Percentiles rank a stretch among this genome's conserved stretches.
These are phyloP conservation scores for Ehretia macrophylla DNA, from an alignment of 257 asterid genomes.

Conservation along the genomic window DNA sequence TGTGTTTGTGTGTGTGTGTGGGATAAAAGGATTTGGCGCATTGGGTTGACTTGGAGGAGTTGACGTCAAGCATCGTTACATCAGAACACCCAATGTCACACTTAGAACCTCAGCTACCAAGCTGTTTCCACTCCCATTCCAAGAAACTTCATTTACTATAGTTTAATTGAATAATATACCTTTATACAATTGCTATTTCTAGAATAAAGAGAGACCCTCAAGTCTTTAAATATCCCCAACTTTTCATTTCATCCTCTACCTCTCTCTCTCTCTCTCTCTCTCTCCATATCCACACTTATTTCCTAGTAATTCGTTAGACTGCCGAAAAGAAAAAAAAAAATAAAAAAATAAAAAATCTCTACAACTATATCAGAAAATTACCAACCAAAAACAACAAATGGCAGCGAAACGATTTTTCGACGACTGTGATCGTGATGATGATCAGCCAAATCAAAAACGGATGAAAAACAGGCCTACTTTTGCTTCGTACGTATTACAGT, in stretches of 20 bases:
- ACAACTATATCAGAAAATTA: no score
- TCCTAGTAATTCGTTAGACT: no score
- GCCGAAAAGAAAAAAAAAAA: no score
- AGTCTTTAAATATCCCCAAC: conserved; percentile 7
- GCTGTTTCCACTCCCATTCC: conserved; percentile 45
- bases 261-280: background rate
- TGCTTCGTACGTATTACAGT: conserved; percentile 70
- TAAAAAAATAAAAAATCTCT: no score
- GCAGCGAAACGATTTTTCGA: conserved; percentile 49
- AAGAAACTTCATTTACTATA: conserved; percentile 32
- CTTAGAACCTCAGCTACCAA: conserved; percentile 11
- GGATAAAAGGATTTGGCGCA: no score
- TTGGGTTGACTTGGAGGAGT: no score
- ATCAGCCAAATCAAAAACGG: conserved; percentile 43
- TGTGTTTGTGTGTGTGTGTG: no score
- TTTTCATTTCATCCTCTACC: background rate
- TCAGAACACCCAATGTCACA: no score
- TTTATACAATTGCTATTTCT: background rate
- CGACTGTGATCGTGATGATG: conserved; percentile 24
- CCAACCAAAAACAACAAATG: conserved; percentile 27
- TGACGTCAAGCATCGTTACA: no score
- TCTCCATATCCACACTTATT: no score
- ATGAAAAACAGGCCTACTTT: conserved; percentile 42
- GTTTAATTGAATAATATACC: background rate
- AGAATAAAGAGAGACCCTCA: background rate